Conservation (phyloP, 1,139 yeast genomes). For the Suhomyces atakaporum region DNA sequence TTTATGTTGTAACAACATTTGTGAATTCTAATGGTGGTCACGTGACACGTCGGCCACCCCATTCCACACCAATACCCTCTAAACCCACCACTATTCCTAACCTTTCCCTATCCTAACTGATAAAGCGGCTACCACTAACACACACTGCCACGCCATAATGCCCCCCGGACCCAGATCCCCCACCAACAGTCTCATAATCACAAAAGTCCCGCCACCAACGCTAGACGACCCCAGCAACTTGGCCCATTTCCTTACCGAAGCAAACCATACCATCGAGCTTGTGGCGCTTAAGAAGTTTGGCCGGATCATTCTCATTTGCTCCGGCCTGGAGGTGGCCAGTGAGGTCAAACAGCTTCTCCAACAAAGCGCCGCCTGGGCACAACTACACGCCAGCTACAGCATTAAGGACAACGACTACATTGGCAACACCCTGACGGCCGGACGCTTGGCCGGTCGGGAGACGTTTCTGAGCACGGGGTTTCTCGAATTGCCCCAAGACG, state of each 20-base stretch:
- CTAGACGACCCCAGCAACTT: slow-evolving; percentile 31
- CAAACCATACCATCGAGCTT: slow-evolving; percentile 32
- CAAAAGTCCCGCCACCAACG: slow-evolving; percentile 27
- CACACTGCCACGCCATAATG: slow-evolving; percentile 2
- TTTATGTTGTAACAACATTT: too few species aligned
- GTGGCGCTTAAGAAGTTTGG: slow-evolving; percentile 38
- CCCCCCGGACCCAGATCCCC: slow-evolving; percentile 23
- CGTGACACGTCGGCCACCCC: too few species aligned
- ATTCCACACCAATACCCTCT: too few species aligned
- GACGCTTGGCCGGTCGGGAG: not conserved
- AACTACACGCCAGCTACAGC: slow-evolving; percentile 31
- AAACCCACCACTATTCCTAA: too few species aligned
- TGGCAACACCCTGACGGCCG: slow-evolving; percentile 7
- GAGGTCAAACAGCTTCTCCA: slow-evolving; percentile 23
- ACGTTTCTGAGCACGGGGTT: slow-evolving; percentile 23
- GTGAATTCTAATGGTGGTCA: too few species aligned
- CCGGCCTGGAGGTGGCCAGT: slow-evolving; percentile 24
- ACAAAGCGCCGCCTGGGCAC: slow-evolving; percentile 23
- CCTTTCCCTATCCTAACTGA: too few species aligned
- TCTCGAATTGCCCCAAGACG: slow-evolving; percentile 46
- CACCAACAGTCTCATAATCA: slow-evolving; percentile 45
- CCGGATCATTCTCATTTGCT: slow-evolving; percentile 40
- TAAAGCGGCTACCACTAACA: too few species aligned
- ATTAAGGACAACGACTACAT: slow-evolving; percentile 34
- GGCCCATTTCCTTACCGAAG: slow-evolving; percentile 26